These are phyloP conservation scores for Ophiobolus disseminans DNA, from an alignment of 2,329 filamentous ascomycete species.

Conservation along the genomic window DNA sequence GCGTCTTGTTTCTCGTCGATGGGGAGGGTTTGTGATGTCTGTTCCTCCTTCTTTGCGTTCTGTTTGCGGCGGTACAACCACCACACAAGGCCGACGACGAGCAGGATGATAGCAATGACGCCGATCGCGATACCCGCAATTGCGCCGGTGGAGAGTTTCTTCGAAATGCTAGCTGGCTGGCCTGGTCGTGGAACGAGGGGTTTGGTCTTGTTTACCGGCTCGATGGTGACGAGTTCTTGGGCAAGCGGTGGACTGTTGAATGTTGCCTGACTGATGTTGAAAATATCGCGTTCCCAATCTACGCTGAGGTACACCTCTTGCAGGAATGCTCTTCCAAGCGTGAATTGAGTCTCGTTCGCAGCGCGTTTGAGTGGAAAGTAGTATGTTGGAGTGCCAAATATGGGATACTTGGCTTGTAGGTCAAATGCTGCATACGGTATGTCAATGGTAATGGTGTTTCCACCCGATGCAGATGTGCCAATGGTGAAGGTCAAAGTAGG, in stretches of 20 bases:
- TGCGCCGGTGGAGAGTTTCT: constrained; percentile 2
- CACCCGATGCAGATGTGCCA: constrained; percentile 9
- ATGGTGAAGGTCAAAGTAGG: constrained; percentile 17
- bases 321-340: constrained; percentile 64
- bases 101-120: background rate
- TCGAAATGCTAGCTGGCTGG: background rate
- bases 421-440: constrained; percentile 57
- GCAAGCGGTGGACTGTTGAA: constrained; percentile 23
- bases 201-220: constrained; percentile 5
- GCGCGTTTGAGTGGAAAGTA: constrained; percentile 69
- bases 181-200: background rate
- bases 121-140: constrained; percentile 9
- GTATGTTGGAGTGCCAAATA: constrained; percentile 61
- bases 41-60: background rate
- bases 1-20: background rate
- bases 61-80: constrained; percentile 1
- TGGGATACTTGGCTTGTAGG: constrained; percentile 45
- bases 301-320: constrained; percentile 66
- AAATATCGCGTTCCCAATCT: constrained; percentile 54
- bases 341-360: constrained; percentile 60
- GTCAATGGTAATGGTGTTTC: constrained; percentile 47
- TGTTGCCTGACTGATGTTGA: constrained; percentile 51
- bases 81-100: background rate
- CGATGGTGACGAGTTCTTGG: constrained; percentile 35
- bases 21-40: background rate